Conservation (phyloP, 176 grass and related monocot genomes). For the Chloris gayana region DNA sequence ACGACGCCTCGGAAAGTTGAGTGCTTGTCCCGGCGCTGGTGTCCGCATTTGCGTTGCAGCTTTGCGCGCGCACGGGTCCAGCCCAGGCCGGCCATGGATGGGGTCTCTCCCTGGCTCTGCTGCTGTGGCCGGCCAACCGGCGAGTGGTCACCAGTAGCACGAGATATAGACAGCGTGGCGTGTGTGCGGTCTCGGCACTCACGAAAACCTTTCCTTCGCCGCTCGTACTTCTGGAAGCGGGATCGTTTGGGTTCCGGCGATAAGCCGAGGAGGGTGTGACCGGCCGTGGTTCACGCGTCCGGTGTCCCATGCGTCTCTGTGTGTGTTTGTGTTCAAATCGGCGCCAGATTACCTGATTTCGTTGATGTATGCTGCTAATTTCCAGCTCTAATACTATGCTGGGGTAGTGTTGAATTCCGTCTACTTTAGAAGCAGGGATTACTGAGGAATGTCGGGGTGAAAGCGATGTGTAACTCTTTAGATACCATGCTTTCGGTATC, state of each 20-base stretch:
- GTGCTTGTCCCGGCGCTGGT: conserved; percentile 28
- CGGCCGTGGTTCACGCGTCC: not conserved
- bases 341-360: not conserved
- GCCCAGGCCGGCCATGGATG: not conserved
- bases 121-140: not conserved
- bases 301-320: not conserved
- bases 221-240: conserved; percentile 1
- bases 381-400: no score
- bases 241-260: not conserved
- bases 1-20: conserved; percentile 37
- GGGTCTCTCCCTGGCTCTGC: not conserved
- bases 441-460: no score
- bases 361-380: no score
- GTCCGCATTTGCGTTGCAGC: not conserved
- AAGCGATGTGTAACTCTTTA: no score
- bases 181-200: not conserved
- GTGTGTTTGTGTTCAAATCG: not conserved
- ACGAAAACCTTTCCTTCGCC: not conserved
- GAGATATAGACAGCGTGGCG: not conserved
- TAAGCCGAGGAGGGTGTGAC: not conserved
- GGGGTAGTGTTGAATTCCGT: no score
- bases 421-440: no score
- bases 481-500: no score
- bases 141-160: not conserved
- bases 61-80: conserved; percentile 8